Evolutionary conservation across 179 eudicot species (phyloP).

Genomic region (Vitellaria paradoxa): DNA sequence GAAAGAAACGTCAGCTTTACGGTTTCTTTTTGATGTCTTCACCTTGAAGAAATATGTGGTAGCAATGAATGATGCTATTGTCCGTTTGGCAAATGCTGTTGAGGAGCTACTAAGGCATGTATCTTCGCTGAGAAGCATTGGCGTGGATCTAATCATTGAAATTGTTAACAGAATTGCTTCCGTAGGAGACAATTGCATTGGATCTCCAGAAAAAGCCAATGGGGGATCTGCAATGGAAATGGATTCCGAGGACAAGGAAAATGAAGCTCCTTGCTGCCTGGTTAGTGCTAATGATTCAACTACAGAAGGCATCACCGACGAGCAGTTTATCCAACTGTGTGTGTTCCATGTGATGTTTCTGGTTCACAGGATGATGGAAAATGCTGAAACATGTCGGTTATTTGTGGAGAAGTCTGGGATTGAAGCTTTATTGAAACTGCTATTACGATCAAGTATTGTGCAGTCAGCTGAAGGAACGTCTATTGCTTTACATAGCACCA

Average conservation of each 20-base stretch:
- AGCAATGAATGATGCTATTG: constrained; percentile 90
- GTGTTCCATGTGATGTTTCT: constrained; percentile 95
- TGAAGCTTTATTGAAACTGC: constrained; percentile 83
- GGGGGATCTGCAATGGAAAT: constrained; percentile 68
- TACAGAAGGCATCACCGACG: constrained; percentile 54
- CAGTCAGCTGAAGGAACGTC: constrained; percentile 99
- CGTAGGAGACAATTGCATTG: constrained; percentile 47
- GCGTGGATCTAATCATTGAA: constrained; percentile 90
- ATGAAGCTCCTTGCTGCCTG: constrained; percentile 39
- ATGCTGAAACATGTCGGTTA: constrained; percentile 88
- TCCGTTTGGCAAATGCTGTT: constrained; percentile 89
- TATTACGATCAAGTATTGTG: constrained; percentile 77
- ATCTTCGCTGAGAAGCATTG: constrained; percentile 72
- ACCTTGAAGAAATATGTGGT: constrained; percentile 72
- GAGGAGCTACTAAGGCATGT: constrained; percentile 98
- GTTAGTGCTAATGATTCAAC: constrained; percentile 39
- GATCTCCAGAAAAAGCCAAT: constrained; percentile 40
- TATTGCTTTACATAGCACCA: constrained; percentile 92
- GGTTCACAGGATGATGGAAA: constrained; percentile 94
- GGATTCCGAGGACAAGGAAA: constrained; percentile 71
- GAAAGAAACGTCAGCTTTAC: constrained; percentile 70
- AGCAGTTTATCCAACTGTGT: constrained; percentile 77
- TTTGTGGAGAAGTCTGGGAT: constrained; percentile 97
- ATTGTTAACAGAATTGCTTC: constrained; percentile 66
- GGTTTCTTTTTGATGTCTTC: constrained; percentile 78